Percentiles rank a stretch among this genome's conserved stretches.
phyloP scores from a whole-genome alignment of 331 rosid species.

The Arachis monticola region DNA sequence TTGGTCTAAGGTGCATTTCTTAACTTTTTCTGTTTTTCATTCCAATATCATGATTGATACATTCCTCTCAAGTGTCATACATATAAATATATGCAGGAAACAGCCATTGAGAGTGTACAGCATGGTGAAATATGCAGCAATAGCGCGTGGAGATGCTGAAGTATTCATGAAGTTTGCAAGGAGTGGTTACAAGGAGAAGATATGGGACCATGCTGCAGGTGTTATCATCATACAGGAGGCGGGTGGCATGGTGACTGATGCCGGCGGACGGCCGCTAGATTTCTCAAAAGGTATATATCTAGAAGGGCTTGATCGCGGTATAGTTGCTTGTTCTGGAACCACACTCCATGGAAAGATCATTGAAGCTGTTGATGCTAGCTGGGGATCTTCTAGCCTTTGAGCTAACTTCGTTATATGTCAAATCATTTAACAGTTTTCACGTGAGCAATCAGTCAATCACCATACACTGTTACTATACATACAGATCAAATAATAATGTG shows the following conservation, averaged over 20 bases:
- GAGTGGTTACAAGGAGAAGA: constrained; percentile 96
- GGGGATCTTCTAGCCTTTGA: constrained; percentile 90
- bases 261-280: constrained; percentile 77
- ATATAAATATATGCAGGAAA: constrained; percentile 61
- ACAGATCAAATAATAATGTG: constrained; percentile 38
- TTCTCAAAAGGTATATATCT: constrained; percentile 80
- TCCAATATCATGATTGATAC: constrained; percentile 16
- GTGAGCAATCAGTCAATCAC: background rate
- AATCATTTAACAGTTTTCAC: no score
- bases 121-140: constrained; percentile 96
- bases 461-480: constrained; percentile 2
- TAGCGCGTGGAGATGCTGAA: constrained; percentile 98
- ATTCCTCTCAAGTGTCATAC: background rate
- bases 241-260: constrained; percentile 96
- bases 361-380: constrained; percentile 92
- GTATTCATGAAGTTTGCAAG: constrained; percentile 97
- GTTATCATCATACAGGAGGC: constrained; percentile 92
- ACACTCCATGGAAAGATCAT: constrained; percentile 77
- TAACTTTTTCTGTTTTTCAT: constrained; percentile 11
- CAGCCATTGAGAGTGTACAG: constrained; percentile 89
- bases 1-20: constrained; percentile 78
- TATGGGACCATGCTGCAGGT: constrained; percentile 99
- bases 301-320: constrained; percentile 95
- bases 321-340: constrained; percentile 87
- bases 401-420: background rate